Conservation (phyloP, 2,329 filamentous ascomycete genomes). For the Trichothecium sympodiale region DNA sequence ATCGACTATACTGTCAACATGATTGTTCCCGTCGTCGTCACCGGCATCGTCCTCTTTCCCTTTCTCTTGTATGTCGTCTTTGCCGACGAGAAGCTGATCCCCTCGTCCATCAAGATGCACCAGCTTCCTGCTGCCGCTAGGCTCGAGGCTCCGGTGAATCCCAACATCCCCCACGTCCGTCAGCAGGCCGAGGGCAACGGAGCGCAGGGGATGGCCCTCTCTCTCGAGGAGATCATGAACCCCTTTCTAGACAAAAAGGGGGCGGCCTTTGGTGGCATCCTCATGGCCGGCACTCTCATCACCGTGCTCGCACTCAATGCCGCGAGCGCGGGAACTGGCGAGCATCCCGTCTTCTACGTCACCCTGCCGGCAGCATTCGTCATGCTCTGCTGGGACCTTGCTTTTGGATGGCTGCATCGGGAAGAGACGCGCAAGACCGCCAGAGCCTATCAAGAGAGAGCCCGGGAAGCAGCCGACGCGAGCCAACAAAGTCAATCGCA, state of each 20-base stretch:
- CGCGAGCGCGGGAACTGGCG: constrained; percentile 33
- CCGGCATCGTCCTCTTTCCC: constrained; percentile 56
- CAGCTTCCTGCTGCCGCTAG: constrained; percentile 38
- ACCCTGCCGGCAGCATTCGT: constrained; percentile 58
- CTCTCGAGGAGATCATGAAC: constrained; percentile 65
- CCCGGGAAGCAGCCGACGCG: too few species aligned
- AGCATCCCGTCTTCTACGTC: constrained; percentile 54
- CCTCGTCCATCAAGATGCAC: constrained; percentile 55
- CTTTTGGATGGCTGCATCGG: constrained; percentile 51
- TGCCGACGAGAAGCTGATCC: constrained; percentile 50
- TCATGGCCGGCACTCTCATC: constrained; percentile 58
- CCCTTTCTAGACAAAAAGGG: constrained; percentile 59
- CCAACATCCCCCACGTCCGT: constrained; percentile 58
- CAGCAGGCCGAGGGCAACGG: constrained; percentile 28
- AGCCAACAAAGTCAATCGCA: too few species aligned
- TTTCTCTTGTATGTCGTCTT: constrained; percentile 63
- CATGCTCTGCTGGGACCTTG: constrained; percentile 58
- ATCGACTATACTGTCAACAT: constrained; percentile 68
- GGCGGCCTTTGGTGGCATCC: constrained; percentile 49
- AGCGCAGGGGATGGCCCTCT: constrained; percentile 21
- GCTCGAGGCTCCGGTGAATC: constrained; percentile 50
- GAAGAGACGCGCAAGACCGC: constrained; percentile 54
- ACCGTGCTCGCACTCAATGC: constrained; percentile 58
- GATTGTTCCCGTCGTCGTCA: constrained; percentile 61
- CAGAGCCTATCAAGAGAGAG: too few species aligned